Evolutionary conservation across 169 alveolate genomes (phyloP).

Genomic region (Eimeria necatrix): DNA sequence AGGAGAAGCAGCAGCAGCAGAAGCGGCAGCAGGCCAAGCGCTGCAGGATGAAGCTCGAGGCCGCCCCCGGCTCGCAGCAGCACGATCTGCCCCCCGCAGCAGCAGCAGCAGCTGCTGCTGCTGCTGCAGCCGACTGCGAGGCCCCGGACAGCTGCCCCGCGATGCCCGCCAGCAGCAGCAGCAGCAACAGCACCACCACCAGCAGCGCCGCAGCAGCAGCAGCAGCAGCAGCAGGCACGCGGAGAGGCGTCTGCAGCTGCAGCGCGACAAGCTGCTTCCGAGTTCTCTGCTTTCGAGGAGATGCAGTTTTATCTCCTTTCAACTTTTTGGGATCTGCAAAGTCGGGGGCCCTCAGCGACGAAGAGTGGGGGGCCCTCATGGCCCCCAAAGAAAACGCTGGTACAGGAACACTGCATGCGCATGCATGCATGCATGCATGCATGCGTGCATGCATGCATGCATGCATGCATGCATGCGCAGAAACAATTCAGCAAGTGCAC

Average conservation of each 20-base stretch:
- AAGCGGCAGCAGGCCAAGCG: conserved; percentile 2
- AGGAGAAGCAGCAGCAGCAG: background rate
- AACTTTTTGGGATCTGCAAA: background rate
- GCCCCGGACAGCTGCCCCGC: background rate
- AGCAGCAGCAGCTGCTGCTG: background rate
- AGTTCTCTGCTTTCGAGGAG: conserved; percentile 68
- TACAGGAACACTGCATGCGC: background rate
- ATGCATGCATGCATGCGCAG: no score
- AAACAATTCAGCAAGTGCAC: no score
- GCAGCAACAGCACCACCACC: background rate
- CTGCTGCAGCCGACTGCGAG: background rate
- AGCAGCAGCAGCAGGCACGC: background rate
- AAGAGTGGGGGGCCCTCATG: background rate
- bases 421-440: no score
- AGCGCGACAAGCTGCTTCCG: conserved; percentile 33
- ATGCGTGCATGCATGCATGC: no score
- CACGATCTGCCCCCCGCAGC: background rate
- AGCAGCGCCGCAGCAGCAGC: background rate
- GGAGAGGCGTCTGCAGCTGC: background rate
- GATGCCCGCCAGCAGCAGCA: background rate
- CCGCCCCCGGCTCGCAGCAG: background rate
- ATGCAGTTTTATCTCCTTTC: conserved; percentile 70
- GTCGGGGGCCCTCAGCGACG: background rate
- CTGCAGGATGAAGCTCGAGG: background rate
- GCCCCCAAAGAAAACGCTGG: background rate